These are phyloP conservation scores for Persicaria maculosa DNA, from an alignment of 148 eudicot species.

Conservation along the genomic window DNA sequence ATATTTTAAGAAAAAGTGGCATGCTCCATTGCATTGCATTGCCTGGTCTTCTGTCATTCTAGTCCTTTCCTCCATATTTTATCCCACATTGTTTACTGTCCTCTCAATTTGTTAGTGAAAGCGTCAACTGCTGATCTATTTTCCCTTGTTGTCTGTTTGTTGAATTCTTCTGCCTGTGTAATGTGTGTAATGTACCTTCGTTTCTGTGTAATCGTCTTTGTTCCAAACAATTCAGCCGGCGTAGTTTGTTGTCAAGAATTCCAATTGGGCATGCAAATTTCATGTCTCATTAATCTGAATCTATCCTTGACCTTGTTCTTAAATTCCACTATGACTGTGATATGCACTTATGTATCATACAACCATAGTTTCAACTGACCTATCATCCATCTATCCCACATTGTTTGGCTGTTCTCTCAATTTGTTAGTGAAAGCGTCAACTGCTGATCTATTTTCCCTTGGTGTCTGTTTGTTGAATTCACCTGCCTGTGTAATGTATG, in stretches of 20 bases:
- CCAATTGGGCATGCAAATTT: slow-evolving; percentile 3
- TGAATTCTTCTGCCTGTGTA: slow-evolving; percentile 2
- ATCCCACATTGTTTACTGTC: neutral
- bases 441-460: neutral
- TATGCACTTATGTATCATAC: too few relatives aligned
- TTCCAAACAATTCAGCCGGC: neutral
- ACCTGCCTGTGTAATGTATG: neutral
- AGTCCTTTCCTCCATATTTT: neutral
- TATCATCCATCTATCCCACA: neutral
- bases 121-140: neutral
- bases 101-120: neutral
- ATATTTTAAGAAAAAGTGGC: neutral
- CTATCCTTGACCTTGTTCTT: neutral
- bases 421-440: slow-evolving; percentile 1
- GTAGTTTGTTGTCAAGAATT: neutral
- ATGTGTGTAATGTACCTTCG: neutral
- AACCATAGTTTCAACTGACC: too few relatives aligned
- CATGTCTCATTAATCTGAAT: neutral
- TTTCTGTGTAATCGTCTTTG: neutral
- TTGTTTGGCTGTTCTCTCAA: neutral
- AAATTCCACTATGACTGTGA: too few relatives aligned
- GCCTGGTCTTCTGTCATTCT: neutral
- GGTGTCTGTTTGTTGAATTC: neutral
- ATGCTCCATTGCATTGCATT: neutral
- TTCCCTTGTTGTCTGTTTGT: neutral